Evolutionary conservation across 768 basidiomycete genomes (phyloP).

Genomic region (Mycena indigotica): DNA sequence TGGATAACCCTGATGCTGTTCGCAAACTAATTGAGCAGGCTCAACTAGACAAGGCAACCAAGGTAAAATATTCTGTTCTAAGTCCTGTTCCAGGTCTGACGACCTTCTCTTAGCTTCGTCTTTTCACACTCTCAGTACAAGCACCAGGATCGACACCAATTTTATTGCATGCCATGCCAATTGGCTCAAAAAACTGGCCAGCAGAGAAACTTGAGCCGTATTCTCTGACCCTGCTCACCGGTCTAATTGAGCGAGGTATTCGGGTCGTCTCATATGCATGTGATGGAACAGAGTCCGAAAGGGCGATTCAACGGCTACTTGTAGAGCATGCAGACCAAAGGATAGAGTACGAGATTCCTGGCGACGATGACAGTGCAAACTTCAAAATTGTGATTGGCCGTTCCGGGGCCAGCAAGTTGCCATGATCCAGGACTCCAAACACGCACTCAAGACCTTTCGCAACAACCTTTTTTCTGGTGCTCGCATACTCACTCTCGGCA

Average conservation of each 20-base stretch:
- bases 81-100: neutral
- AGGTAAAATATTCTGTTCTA: constrained; percentile 15
- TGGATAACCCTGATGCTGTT: constrained; percentile 26
- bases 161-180: constrained; percentile 32
- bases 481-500: constrained; percentile 28
- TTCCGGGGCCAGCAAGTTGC: constrained; percentile 15
- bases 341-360: constrained; percentile 3
- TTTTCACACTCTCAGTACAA: constrained; percentile 35
- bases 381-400: constrained; percentile 8
- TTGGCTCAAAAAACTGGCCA: constrained; percentile 25
- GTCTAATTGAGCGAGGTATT: constrained; percentile 28
- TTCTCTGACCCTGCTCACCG: constrained; percentile 23
- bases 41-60: constrained; percentile 24
- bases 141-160: constrained; percentile 33
- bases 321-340: neutral
- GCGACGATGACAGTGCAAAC: neutral
- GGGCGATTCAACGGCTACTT: constrained; percentile 27
- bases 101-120: constrained; percentile 25
- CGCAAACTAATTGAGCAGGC: neutral
- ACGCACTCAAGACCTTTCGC: constrained; percentile 32
- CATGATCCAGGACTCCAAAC: constrained; percentile 36
- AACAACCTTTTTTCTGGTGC: constrained; percentile 37
- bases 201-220: constrained; percentile 16
- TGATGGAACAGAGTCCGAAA: constrained; percentile 41
- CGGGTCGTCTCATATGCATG: constrained; percentile 34